Evolutionary conservation across 2,329 filamentous ascomycete species (phyloP), one percentile per base, ranked within the genome.

Genomic region (Ceratocystiopsis minuta): DNA sequence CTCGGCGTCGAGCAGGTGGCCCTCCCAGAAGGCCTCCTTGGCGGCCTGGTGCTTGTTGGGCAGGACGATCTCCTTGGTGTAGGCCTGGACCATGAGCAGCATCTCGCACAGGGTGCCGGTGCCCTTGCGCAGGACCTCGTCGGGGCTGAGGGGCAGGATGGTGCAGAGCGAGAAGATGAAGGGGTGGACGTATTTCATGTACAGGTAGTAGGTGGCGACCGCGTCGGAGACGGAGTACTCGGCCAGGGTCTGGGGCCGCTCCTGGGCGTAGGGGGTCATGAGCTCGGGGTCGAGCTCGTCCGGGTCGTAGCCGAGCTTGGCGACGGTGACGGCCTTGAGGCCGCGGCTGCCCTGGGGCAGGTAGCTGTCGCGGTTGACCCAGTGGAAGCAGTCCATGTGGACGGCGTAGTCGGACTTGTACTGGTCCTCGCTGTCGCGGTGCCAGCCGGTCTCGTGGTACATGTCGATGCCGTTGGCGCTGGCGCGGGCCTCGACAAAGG

Each of bases 111-210:
- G 72, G 0, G 90, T 98, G 59, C 90, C 90, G 0, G 90, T 98
- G 56, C 90, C 90, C 59, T 98, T 98, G 50, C 90, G 75, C 52
- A 96, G 60, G 2, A 87, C 84, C 55, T 96, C 90, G 54, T 98
- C 88, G 32, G 87, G 85, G 37, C 84, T 85, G 1, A 98, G 69
- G 0, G 90, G 90, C 57, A 98, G 68, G 62, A 98, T 95, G 1
- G 87, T 98, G 61, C 90, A 98, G 0, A 98, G 67, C 1, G 92
- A 96, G 68, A 98, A 98, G 57, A 98, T 90, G 65, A 98, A 98
- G 4, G 90, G 90, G 58, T 98, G 90, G n/a, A 98, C 84, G 59
- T 98, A 98, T 78, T 98, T 98, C 92, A 98, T 98, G 69, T 98
- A 98, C 47, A 98, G 66, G 56, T 98, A 98, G 58, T 98, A 98